A percentile compares a stretch with the other conserved stretches of the same genome.
Conservation (phyloP, 23 red algal species). For the Gracilariopsis chorda region DNA sequence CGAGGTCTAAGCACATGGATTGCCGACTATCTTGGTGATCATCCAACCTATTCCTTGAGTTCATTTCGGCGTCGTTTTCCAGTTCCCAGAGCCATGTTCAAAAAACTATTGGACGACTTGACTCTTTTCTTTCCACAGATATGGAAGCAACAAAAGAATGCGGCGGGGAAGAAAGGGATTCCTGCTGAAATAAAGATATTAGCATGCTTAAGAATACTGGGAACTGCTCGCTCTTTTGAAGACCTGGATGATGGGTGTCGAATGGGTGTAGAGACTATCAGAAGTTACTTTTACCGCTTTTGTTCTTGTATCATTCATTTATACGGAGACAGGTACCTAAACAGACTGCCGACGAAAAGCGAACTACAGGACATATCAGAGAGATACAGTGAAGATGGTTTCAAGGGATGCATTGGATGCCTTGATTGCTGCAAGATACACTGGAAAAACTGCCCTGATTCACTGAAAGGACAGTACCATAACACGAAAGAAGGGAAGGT, state of each 20-base stretch:
- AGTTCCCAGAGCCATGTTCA: not conserved
- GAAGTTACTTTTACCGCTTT: not conserved
- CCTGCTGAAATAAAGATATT: not conserved
- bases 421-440: conserved; percentile 22
- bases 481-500: conserved; percentile 16
- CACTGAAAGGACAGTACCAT: conserved; percentile 23
- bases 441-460: conserved; percentile 23
- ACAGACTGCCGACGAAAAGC: not conserved
- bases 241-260: conserved; percentile 8
- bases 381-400: not conserved
- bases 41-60: too few relatives aligned
- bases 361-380: not conserved
- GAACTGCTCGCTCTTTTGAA: not conserved
- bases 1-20: too few relatives aligned
- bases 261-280: not conserved
- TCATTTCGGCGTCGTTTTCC: conserved; percentile 35
- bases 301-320: not conserved
- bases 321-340: not conserved
- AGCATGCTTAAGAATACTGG: not conserved
- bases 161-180: not conserved
- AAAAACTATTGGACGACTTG: not conserved
- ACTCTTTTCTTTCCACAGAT: not conserved
- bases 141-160: not conserved
- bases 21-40: too few relatives aligned
- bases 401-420: conserved; percentile 9